These are phyloP conservation scores for Primulina huaijiensis DNA, from an alignment of 257 asterid genomes.

Conservation along the genomic window DNA sequence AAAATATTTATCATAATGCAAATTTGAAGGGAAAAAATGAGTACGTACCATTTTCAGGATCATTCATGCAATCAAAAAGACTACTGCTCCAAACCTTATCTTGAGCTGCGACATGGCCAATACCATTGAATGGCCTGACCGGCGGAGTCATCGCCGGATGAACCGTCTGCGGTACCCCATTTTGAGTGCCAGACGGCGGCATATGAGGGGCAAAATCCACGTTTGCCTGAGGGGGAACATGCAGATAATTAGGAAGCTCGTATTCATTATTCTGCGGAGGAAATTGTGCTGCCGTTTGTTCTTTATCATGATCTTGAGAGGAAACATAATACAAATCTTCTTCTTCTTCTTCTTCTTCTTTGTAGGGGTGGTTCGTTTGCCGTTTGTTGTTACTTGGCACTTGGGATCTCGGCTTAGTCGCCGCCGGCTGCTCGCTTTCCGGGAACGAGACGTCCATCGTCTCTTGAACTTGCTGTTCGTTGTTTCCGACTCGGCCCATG, in stretches of 20 bases:
- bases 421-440: not conserved
- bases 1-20: too few species aligned
- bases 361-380: not conserved
- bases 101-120: not conserved
- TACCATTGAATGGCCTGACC: not conserved
- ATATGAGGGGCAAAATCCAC: not conserved
- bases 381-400: not conserved
- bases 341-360: not conserved
- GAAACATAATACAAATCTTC: not conserved
- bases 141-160: not conserved
- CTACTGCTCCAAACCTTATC: conserved; percentile 36
- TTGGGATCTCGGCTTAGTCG: not conserved
- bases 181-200: not conserved
- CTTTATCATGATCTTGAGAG: not conserved
- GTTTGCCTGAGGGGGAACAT: not conserved
- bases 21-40: too few species aligned
- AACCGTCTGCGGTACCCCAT: not conserved
- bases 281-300: not conserved
- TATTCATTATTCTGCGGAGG: not conserved
- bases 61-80: conserved; percentile 52
- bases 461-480: not conserved
- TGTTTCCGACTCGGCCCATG: not conserved
- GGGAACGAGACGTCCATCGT: not conserved
- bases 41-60: conserved; percentile 50
- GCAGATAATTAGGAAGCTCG: not conserved